A percentile compares a stretch with the other conserved stretches of the same genome.
phyloP scores from a whole-genome alignment of 768 basidiomycete species.

The Grammothele lineata region DNA sequence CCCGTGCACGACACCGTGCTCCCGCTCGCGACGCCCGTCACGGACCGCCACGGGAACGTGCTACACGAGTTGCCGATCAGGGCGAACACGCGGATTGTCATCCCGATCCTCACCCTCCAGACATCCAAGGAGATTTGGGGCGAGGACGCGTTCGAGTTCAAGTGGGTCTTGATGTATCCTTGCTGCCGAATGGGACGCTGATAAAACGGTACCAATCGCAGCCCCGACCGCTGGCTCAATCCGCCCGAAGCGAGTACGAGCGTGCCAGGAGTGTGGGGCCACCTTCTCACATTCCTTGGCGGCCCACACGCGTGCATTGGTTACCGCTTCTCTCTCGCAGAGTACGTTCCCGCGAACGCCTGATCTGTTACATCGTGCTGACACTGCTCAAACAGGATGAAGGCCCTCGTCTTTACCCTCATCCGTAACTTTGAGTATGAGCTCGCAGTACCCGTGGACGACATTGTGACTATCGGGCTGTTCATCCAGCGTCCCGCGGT shows the following conservation, averaged over 20 bases:
- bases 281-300: conserved; percentile 58
- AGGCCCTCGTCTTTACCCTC: conserved; percentile 29
- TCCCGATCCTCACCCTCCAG: conserved; percentile 55
- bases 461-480: conserved; percentile 12
- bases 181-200: not conserved
- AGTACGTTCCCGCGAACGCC: conserved; percentile 34
- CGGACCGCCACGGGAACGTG: conserved; percentile 12
- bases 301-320: conserved; percentile 67
- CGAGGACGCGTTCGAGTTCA: conserved; percentile 58
- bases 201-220: conserved; percentile 25
- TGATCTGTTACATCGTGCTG: not conserved
- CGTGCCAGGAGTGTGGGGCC: conserved; percentile 59
- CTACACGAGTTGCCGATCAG: conserved; percentile 19
- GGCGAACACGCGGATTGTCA: conserved; percentile 30
- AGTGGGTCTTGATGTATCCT: conserved; percentile 28
- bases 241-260: conserved; percentile 38
- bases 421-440: conserved; percentile 25
- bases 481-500: conserved; percentile 21
- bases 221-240: conserved; percentile 60
- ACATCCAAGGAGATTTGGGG: conserved; percentile 55
- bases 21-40: conserved; percentile 38
- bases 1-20: conserved; percentile 43
- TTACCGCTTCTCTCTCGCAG: conserved; percentile 57
- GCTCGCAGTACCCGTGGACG: conserved; percentile 20
- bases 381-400: conserved; percentile 21